Evolutionary conservation across 2,329 filamentous ascomycete genomes (phyloP).

Genomic region (Dactylellina drechsleri): DNA sequence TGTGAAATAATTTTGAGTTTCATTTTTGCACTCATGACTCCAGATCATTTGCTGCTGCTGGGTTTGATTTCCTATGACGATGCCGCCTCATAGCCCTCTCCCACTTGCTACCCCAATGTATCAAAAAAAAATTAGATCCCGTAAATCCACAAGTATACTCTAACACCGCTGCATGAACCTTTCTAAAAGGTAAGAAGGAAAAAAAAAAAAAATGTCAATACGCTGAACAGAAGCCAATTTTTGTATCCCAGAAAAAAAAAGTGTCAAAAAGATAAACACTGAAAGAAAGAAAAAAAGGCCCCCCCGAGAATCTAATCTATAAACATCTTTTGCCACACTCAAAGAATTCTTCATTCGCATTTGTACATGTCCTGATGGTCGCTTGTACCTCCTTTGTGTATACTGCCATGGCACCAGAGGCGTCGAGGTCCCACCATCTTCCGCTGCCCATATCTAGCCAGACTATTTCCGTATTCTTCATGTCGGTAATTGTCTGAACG

Average conservation of each 20-base stretch:
- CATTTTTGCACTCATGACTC: too few relatives aligned
- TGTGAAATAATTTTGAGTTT: too few relatives aligned
- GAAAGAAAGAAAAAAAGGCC: slow-evolving; percentile 18
- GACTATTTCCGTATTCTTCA: slow-evolving; percentile 25
- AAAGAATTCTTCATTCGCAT: slow-evolving; percentile 50
- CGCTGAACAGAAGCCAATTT: not conserved
- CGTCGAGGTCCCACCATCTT: slow-evolving; percentile 52
- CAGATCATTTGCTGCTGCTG: too few relatives aligned
- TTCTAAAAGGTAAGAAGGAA: not conserved
- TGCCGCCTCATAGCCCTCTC: too few relatives aligned
- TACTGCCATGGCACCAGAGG: slow-evolving; percentile 44
- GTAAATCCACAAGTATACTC: not conserved
- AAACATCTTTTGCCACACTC: slow-evolving; percentile 43
- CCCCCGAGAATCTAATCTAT: slow-evolving; percentile 30
- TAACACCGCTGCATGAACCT: not conserved
- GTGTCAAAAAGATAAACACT: not conserved
- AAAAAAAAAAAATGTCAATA: not conserved
- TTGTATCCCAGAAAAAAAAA: not conserved
- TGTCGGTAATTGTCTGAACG: slow-evolving; percentile 39
- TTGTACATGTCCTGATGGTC: slow-evolving; percentile 30
- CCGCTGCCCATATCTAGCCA: slow-evolving; percentile 53
- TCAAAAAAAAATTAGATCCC: too few relatives aligned
- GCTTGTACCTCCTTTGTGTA: slow-evolving; percentile 47
- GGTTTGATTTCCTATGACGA: too few relatives aligned
- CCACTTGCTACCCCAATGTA: too few relatives aligned